Evolutionary conservation across 768 basidiomycete genomes (phyloP).

Genomic region (Agrocybe chaxingu): DNA sequence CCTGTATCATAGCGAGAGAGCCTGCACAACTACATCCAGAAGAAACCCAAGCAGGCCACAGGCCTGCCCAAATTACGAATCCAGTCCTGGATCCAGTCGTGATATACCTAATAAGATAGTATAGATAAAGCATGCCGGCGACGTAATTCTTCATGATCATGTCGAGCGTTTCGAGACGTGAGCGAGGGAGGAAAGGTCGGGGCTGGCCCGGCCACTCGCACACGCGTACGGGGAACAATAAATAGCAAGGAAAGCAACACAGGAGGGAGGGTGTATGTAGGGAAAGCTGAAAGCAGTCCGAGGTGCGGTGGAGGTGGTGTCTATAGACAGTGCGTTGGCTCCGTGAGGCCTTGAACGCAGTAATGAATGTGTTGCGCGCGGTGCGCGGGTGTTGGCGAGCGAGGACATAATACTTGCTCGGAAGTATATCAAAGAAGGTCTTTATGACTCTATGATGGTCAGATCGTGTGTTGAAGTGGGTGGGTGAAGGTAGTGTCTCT

Average conservation of each 20-base stretch:
- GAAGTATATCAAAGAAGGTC: no score
- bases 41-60: not conserved
- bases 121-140: conserved; percentile 7
- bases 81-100: not conserved
- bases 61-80: not conserved
- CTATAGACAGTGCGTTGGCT: not conserved
- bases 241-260: not conserved
- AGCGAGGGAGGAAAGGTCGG: not conserved
- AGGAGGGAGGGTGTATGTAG: no score
- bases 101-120: not conserved
- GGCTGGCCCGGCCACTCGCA: not conserved
- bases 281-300: not conserved
- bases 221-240: not conserved
- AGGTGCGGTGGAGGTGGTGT: no score
- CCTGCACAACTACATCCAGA: not conserved
- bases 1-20: not conserved
- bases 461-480: not conserved
- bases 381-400: not conserved
- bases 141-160: conserved; percentile 18
- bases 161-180: conserved; percentile 3
- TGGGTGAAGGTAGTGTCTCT: not conserved
- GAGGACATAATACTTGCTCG: not conserved
- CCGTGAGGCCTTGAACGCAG: not conserved
- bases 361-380: not conserved
- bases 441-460: no score